These are phyloP conservation scores for Candida sithepensis DNA, from an alignment of 805 yeast genomes.

Conservation along the genomic window DNA sequence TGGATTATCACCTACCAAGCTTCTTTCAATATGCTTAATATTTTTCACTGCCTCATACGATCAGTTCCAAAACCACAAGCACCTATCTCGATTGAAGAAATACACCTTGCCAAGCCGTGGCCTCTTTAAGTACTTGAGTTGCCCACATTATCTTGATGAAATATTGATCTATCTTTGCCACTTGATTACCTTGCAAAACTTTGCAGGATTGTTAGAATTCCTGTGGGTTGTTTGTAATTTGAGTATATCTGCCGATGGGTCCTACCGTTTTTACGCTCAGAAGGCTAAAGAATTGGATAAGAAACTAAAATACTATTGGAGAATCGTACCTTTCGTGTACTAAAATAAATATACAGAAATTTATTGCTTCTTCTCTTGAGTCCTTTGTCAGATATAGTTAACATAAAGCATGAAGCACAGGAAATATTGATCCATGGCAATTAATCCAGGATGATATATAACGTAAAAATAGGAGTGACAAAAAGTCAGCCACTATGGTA, in stretches of 20 bases:
- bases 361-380: too few species aligned
- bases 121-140: constrained; percentile 46
- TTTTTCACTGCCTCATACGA: constrained; percentile 37
- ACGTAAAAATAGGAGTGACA: too few species aligned
- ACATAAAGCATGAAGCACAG: too few species aligned
- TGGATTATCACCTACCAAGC: neutral
- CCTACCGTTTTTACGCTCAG: constrained; percentile 42
- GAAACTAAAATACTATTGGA: constrained; percentile 7
- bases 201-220: constrained; percentile 23
- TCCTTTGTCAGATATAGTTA: too few species aligned
- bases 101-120: constrained; percentile 54
- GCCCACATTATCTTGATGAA: constrained; percentile 74
- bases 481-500: neutral
- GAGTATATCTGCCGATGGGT: constrained; percentile 52
- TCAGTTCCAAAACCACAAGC: constrained; percentile 49
- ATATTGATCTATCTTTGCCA: constrained; percentile 46
- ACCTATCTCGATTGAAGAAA: constrained; percentile 47
- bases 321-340: constrained; percentile 31
- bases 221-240: constrained; percentile 46
- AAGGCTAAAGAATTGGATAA: constrained; percentile 13
- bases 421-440: too few species aligned
- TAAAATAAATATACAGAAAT: too few species aligned
- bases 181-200: constrained; percentile 14
- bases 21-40: constrained; percentile 3
- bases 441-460: too few species aligned